A percentile compares a stretch with the other conserved stretches of the same genome.
These are phyloP conservation scores for Tremella fuciformis DNA, from an alignment of 768 basidiomycete genomes.

Conservation along the genomic window DNA sequence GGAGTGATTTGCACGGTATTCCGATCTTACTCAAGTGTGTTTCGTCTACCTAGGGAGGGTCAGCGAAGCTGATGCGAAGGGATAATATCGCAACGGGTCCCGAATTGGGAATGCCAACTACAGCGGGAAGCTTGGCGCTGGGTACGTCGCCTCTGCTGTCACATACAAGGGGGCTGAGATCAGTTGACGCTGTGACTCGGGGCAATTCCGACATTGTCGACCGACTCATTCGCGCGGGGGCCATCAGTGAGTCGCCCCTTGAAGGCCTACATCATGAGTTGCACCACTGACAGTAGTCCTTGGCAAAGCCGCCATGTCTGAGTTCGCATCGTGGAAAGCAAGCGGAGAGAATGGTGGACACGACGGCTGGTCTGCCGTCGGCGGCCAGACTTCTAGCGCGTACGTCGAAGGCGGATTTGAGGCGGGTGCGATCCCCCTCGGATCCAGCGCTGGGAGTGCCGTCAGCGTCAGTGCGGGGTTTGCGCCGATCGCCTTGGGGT, in stretches of 20 bases:
- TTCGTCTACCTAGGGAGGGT: not conserved
- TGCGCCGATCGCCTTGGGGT: conserved; percentile 13
- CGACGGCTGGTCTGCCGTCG: conserved; percentile 18
- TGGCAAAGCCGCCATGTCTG: conserved; percentile 24
- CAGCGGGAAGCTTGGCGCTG: conserved; percentile 23
- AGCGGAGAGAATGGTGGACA: not conserved
- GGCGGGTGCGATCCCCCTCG: conserved; percentile 8
- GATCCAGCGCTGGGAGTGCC: conserved; percentile 17
- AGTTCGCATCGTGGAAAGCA: conserved; percentile 16
- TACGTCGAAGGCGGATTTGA: conserved; percentile 17
- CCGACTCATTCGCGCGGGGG: conserved; percentile 10
- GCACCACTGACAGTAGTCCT: conserved; percentile 14
- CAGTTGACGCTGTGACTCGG: not conserved
- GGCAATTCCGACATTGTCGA: not conserved
- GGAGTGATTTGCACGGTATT: conserved; percentile 19
- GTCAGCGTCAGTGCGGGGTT: conserved; percentile 21
- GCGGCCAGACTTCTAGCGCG: conserved; percentile 22
- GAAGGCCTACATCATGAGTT: no score
- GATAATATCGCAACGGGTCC: conserved; percentile 22
- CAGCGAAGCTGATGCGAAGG: conserved; percentile 8
- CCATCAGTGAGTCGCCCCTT: conserved; percentile 20
- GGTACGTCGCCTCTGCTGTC: conserved; percentile 2
- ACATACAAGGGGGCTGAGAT: no score
- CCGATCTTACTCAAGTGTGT: conserved; percentile 24
- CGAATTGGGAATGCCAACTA: conserved; percentile 25